Conservation (phyloP, 2,329 filamentous ascomycete genomes). For the Tolypocladium tundrense region DNA sequence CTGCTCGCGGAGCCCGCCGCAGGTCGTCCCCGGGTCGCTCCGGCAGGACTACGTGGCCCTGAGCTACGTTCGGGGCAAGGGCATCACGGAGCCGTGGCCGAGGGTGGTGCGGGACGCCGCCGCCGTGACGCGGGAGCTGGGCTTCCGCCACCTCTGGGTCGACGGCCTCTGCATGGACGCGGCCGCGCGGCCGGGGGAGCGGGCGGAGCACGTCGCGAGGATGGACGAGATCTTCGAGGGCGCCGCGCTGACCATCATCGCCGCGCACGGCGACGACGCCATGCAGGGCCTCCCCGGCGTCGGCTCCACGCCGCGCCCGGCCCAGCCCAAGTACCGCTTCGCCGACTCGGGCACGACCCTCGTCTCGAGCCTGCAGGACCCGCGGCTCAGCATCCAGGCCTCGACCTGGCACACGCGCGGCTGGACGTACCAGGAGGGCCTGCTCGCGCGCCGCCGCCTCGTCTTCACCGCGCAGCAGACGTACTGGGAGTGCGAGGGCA, state of each 20-base stretch:
- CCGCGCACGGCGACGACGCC: slow-evolving; percentile 22
- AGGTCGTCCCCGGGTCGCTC: slow-evolving; percentile 16
- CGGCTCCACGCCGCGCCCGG: slow-evolving; percentile 13
- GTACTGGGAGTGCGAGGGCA: slow-evolving; percentile 28
- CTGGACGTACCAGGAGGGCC: slow-evolving; percentile 29
- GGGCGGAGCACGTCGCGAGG: slow-evolving; percentile 18
- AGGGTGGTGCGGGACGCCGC: slow-evolving; percentile 21
- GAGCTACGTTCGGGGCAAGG: slow-evolving; percentile 24
- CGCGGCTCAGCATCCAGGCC: slow-evolving; percentile 16
- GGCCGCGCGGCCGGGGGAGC: slow-evolving; percentile 11
- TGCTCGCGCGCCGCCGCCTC: slow-evolving; percentile 24
- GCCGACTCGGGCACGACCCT: slow-evolving; percentile 19
- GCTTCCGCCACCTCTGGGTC: slow-evolving; percentile 26
- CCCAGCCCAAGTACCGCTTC: slow-evolving; percentile 21
- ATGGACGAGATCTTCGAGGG: slow-evolving; percentile 28
- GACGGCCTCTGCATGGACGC: slow-evolving; percentile 24
- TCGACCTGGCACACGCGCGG: slow-evolving; percentile 25
- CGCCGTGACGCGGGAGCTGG: slow-evolving; percentile 18
- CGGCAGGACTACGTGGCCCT: slow-evolving; percentile 20
- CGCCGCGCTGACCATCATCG: slow-evolving; percentile 26
- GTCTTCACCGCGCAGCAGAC: slow-evolving; percentile 28
- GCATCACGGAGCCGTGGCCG: slow-evolving; percentile 16
- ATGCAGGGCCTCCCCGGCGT: slow-evolving; percentile 24
- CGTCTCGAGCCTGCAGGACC: slow-evolving; percentile 21
- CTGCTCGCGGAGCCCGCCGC: slow-evolving; percentile 20